Evolutionary conservation across 2,329 filamentous ascomycete genomes (phyloP).

Genomic region (Nigrograna mackinnonii): DNA sequence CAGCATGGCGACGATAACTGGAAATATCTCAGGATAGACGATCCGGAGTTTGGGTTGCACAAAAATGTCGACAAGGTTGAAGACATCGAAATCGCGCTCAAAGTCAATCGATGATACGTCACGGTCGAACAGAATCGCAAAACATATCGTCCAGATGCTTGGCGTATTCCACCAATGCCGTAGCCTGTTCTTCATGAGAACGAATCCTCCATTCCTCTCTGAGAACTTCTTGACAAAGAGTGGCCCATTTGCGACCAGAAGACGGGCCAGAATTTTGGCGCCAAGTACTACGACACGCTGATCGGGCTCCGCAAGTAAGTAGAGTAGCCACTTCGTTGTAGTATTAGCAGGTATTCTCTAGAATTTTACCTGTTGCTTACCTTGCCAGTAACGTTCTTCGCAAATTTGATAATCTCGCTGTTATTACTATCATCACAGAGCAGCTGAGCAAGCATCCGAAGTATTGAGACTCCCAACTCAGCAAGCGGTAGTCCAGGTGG

Average conservation of each 20-base stretch:
- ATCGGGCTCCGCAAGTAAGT: constrained; percentile 86
- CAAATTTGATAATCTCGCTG: constrained; percentile 80
- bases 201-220: constrained; percentile 84
- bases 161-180: constrained; percentile 88
- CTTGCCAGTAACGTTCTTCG: constrained; percentile 93
- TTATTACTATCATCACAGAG: constrained; percentile 74
- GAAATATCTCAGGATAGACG: constrained; percentile 75
- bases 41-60: constrained; percentile 61
- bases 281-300: constrained; percentile 80
- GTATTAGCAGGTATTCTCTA: constrained; percentile 20
- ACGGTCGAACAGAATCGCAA: constrained; percentile 84
- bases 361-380: constrained; percentile 59
- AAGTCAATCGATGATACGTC: constrained; percentile 78
- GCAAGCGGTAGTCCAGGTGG: constrained; percentile 56
- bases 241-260: constrained; percentile 80
- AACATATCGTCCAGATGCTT: constrained; percentile 82
- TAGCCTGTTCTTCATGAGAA: constrained; percentile 79
- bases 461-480: constrained; percentile 73
- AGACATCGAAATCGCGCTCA: constrained; percentile 73
- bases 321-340: constrained; percentile 86
- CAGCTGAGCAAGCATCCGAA: constrained; percentile 77
- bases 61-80: constrained; percentile 75
- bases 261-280: constrained; percentile 78
- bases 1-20: constrained; percentile 83
- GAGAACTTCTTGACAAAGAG: constrained; percentile 85